Conservation (phyloP, 2,329 filamentous ascomycete genomes). For the Chalaropsis thielavioides region DNA sequence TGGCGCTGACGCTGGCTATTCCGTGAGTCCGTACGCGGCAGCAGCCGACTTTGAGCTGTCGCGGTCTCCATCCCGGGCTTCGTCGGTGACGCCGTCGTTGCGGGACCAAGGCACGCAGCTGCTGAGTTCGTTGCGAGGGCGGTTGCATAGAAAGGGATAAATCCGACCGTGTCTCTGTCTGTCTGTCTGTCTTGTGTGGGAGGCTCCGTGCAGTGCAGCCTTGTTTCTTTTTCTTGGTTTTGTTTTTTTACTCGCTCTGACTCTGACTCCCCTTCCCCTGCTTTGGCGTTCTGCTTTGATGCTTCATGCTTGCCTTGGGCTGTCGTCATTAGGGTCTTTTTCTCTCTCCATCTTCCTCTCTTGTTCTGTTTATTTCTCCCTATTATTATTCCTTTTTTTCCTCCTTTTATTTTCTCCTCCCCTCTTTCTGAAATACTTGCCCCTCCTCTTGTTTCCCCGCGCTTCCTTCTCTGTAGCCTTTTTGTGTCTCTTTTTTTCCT, state of each 20-base stretch:
- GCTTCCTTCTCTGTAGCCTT: background rate
- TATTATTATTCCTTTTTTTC: conserved; percentile 18
- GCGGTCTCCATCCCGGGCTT: background rate
- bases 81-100: conserved; percentile 6
- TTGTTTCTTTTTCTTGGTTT: background rate
- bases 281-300: too few relatives aligned
- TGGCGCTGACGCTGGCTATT: background rate
- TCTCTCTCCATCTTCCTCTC: conserved; percentile 1
- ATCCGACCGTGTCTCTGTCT: background rate
- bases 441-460: too few relatives aligned
- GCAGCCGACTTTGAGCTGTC: background rate
- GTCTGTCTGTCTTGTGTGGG: background rate
- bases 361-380: conserved; percentile 20
- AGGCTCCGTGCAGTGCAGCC: background rate
- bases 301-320: too few relatives aligned
- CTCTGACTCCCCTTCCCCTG: background rate
- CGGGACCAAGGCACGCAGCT: conserved; percentile 9
- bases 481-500: conserved; percentile 23
- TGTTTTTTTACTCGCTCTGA: background rate
- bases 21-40: background rate
- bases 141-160: conserved; percentile 6
- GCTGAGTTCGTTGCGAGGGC: conserved; percentile 11
- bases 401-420: background rate
- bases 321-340: background rate
- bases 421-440: conserved; percentile 20